Evolutionary conservation across 495 filamentous ascomycete species (phyloP), one percentile per base, ranked within the genome.

Genomic region (Delitschia confertaspora): DNA sequence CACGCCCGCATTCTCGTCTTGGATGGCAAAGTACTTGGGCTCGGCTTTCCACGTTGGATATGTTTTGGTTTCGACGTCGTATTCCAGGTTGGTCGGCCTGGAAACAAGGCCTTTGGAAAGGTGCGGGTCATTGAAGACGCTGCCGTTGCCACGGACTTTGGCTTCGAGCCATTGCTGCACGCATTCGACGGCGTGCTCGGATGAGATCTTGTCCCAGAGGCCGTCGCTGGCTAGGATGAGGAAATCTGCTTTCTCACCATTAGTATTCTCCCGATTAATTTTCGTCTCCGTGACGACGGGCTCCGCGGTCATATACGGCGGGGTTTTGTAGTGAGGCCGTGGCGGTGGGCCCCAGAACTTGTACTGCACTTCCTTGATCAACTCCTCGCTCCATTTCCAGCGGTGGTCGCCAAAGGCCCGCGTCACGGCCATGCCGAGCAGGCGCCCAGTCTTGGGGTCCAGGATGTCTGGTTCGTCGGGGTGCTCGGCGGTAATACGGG

Each of bases 241-340:
- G 47, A 83, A 82, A 13, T 72, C 72, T 18, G 13, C 63, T 59
- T 20, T 58, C 58, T 0, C 51, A 56, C 0, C 65, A 51, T 20
- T 75, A 57, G 34, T 20, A n/a, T 8, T 27, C 4, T 16, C 34
- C 7, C 32, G 1, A 2, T 35, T 29, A 19, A 83, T 64, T 45
- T 63, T 59, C 0, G 66, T 73, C 24, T 70, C 74, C 0, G 70
- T 76, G 26, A 83, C 67, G 4, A 73, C 73, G 0, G 80, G 80
- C 58, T 76, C 68, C 2, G 80, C 79, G 1, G 74, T 82, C 24
- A 82, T 56, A 59, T 83, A 84, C 1, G 79, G 80, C 20, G 79
- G 78, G 0, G 75, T 75, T 29, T 51, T 60, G 23, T 67, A 52
- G 5, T 68, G 61, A 14, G 58, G 63, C 14, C 68, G 57, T 1